phyloP scores from a whole-genome alignment of 352 stramenopile genomes.

The Phytopythium oedochilum region DNA sequence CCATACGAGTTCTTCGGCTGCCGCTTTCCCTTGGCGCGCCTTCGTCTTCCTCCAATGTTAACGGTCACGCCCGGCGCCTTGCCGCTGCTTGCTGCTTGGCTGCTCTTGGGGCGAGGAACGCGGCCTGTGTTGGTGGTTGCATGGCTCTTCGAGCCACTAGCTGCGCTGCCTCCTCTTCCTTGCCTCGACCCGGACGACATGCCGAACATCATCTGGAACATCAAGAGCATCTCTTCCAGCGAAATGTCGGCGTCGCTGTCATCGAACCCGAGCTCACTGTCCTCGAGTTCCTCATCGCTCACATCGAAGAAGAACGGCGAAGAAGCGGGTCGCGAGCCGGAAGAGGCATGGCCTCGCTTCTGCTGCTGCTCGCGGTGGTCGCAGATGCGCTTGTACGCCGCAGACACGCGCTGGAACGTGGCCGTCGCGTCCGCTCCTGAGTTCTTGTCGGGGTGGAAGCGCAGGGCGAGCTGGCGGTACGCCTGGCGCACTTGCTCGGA shows the following conservation, averaged over 20 bases:
- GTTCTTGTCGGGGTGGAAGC: conserved; percentile 77
- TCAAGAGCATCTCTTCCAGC: conserved; percentile 70
- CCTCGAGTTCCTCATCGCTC: conserved; percentile 10
- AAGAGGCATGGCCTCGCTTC: neutral
- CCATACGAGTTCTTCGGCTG: neutral
- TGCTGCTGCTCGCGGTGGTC: conserved; percentile 30
- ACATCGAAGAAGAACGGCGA: neutral
- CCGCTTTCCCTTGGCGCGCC: neutral
- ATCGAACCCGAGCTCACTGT: conserved; percentile 24
- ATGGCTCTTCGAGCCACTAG: neutral
- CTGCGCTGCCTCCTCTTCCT: conserved; percentile 3
- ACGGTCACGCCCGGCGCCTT: conserved; percentile 12
- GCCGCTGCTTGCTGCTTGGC: conserved; percentile 1
- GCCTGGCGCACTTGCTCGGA: conserved; percentile 47
- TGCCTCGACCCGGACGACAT: neutral
- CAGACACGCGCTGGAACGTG: conserved; percentile 66
- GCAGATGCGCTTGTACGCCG: conserved; percentile 66
- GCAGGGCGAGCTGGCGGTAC: conserved; percentile 57
- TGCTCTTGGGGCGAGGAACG: conserved; percentile 7
- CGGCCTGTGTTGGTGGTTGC: too few relatives aligned
- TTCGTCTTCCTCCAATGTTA: conserved; percentile 9
- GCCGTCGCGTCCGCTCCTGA: conserved; percentile 43
- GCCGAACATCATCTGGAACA: conserved; percentile 76
- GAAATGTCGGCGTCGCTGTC: conserved; percentile 23
- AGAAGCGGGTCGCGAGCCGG: neutral